phyloP scores from a whole-genome alignment of 371 early-diverging fungal genomes.

The Mucor mucedo region DNA sequence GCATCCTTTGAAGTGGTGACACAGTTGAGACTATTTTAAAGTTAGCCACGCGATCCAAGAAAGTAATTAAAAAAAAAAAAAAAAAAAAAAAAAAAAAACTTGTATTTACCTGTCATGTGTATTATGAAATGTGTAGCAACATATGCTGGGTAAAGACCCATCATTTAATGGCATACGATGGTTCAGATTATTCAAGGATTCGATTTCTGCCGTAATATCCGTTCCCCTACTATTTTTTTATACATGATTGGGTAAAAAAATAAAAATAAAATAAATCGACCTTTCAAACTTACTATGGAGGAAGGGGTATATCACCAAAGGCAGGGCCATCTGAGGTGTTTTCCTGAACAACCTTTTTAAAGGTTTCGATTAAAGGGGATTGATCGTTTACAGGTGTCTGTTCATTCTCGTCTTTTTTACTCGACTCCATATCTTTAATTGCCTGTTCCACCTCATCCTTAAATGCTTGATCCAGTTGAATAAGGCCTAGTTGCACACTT shows the following conservation, averaged over 20 bases:
- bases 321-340: conserved; percentile 45
- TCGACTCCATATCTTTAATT: conserved; percentile 35
- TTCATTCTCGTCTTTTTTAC: conserved; percentile 24
- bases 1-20: conserved; percentile 74
- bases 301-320: conserved; percentile 61
- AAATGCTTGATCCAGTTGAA: conserved; percentile 43
- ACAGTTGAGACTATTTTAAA: conserved; percentile 63
- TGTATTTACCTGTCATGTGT: conserved; percentile 71
- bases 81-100: neutral
- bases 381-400: neutral
- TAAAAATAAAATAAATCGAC: neutral
- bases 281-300: conserved; percentile 67
- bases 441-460: conserved; percentile 49
- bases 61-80: neutral
- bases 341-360: conserved; percentile 45
- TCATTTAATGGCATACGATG: conserved; percentile 76
- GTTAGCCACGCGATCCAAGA: neutral
- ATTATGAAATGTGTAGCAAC: conserved; percentile 98
- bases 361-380: conserved; percentile 48
- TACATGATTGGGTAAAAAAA: neutral
- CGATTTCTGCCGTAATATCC: conserved; percentile 74
- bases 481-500: conserved; percentile 41
- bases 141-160: conserved; percentile 87
- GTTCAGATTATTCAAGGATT: conserved; percentile 78
- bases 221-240: conserved; percentile 57